These are phyloP conservation scores for Flaveria sonorensis DNA, from an alignment of 129 eudicot species.

Conservation along the genomic window DNA sequence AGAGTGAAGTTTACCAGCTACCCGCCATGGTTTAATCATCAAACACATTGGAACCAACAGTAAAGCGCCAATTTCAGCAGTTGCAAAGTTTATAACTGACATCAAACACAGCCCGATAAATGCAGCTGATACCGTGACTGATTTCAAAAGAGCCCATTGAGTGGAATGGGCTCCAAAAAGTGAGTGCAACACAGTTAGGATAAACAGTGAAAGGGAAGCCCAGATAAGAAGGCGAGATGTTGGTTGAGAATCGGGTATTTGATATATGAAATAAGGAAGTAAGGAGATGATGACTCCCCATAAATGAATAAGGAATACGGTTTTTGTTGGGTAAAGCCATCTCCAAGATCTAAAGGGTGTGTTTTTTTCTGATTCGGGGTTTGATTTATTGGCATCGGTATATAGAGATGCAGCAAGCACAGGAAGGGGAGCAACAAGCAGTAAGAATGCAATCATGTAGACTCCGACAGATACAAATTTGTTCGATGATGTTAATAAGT, in stretches of 20 bases:
- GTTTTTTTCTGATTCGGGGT: constrained; percentile 29
- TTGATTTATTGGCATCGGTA: constrained; percentile 49
- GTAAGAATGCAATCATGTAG: constrained; percentile 91
- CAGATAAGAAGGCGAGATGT: constrained; percentile 53
- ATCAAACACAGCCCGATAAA: constrained; percentile 82
- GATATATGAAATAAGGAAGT: constrained; percentile 65
- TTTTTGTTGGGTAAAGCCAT: constrained; percentile 88
- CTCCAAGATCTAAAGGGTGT: constrained; percentile 57
- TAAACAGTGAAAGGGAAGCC: constrained; percentile 48
- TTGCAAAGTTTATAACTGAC: constrained; percentile 95
- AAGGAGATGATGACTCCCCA: constrained; percentile 78
- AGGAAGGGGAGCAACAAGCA: constrained; percentile 92
- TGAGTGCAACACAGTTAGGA: constrained; percentile 38
- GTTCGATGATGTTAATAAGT: constrained; percentile 74
- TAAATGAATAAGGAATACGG: constrained; percentile 66
- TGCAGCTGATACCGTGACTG: constrained; percentile 70
- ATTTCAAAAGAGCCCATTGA: constrained; percentile 77
- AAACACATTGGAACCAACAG: constrained; percentile 90
- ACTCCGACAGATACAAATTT: constrained; percentile 94
- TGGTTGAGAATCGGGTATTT: constrained; percentile 56
- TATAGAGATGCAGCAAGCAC: constrained; percentile 82
- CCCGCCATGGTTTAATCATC: constrained; percentile 59
- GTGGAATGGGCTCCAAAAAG: constrained; percentile 42
- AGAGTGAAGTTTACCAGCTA: constrained; percentile 34
- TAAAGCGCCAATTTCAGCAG: constrained; percentile 96